Evolutionary conservation across 106 monocot genomes (phyloP).

Genomic region (Platanthera zijinensis): DNA sequence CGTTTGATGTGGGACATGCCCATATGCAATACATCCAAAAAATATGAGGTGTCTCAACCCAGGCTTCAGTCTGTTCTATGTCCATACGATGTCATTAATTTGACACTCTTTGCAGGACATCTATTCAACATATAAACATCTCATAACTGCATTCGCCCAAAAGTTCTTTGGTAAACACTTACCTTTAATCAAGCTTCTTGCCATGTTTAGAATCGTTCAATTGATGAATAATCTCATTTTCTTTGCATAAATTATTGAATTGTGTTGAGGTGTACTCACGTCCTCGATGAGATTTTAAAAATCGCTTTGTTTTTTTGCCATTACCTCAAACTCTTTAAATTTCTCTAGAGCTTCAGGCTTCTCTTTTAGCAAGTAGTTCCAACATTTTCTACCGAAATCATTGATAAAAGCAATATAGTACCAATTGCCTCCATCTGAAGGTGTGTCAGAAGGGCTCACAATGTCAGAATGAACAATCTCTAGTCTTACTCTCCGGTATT

Average conservation of each 20-base stretch:
- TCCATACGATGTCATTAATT: too few relatives aligned
- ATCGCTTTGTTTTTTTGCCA: conserved; percentile 2
- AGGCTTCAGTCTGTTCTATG: too few relatives aligned
- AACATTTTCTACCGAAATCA: conserved; percentile 5
- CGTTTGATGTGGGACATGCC: too few relatives aligned
- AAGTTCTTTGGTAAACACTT: too few relatives aligned
- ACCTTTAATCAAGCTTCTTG: too few relatives aligned
- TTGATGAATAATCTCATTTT: background rate
- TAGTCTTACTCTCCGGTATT: too few relatives aligned
- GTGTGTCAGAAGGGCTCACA: background rate
- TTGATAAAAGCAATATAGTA: background rate
- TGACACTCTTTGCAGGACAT: too few relatives aligned
- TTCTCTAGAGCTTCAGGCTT: background rate
- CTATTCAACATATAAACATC: too few relatives aligned
- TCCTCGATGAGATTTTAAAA: background rate
- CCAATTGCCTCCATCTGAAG: background rate
- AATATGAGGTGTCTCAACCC: too few relatives aligned
- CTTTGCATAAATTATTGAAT: background rate
- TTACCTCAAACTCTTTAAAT: conserved; percentile 1
- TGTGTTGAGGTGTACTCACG: background rate
- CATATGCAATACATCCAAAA: too few relatives aligned
- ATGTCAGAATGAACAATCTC: background rate
- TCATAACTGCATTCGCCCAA: too few relatives aligned
- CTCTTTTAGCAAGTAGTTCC: conserved; percentile 6
- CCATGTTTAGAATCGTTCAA: too few relatives aligned